Evolutionary conservation across 768 basidiomycete species (phyloP), one percentile per base, ranked within the genome.

Genomic region (Termitomyces sp.): DNA sequence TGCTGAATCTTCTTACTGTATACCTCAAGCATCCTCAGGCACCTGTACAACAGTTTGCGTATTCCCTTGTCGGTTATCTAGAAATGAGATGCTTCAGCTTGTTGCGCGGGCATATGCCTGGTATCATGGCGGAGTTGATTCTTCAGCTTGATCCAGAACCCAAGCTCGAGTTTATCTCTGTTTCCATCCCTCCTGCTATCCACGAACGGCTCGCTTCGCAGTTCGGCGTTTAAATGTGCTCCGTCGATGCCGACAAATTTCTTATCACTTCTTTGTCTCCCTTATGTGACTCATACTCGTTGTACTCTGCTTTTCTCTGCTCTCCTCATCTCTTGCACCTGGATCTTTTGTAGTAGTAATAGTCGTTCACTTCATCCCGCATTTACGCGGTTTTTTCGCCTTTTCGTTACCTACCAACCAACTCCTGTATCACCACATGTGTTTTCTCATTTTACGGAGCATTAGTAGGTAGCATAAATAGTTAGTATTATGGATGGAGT

Each of bases 31-130:
- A 98, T 75, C 95, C 94, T 29, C 94, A 98, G 73, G 91, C 96
- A 11, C 88, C 95, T 1, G 94, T 99, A 8, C 83, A 96, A 58
- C 97, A 98, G 74, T 96, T 94, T 1, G 95, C 94, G 15, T 97
- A 98, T 72, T 97, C 97, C n/a, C 86, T 99, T 10, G 91, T 99
- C 37, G 97, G 97, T 31, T 97, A 99, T 73, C 84, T 98, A 75
- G 96, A 97, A 3, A 98, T 99, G 86, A 89, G 92, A 48, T 96
- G 94, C 77, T 98, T 98, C 78, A 73, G 79, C 9, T 76, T 97
- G 25, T 81, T 99, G 66, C 86, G 92, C 47, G 92, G 94, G 1
- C 86, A 88, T 63, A 88, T 98, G 78, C 83, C 92, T 1, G 85
- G 86, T 34, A 89, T 99, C 72, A 95, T 98, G 91, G 81, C 86